Evolutionary conservation across 257 asterid genomes (phyloP), one percentile per base, ranked within the genome.

Genomic region (Solanum paucissectum): DNA sequence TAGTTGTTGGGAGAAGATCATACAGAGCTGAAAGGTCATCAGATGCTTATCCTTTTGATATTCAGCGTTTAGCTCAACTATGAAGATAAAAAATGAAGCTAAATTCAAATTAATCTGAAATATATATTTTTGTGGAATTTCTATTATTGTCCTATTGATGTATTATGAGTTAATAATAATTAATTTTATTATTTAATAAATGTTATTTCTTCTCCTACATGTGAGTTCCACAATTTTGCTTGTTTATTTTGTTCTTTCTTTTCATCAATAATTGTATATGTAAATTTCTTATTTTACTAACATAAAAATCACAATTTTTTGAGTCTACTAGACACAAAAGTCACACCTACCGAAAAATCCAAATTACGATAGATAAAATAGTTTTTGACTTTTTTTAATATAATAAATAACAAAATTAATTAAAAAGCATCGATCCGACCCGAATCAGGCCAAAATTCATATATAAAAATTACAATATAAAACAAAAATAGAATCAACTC

Each of bases 21-120:
- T 97, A 93, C 87, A 82, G 90, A 74, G 98, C 98, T 58, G 90
- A 92, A 83, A 95, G 37, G 90, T 75, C 94, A 9, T 90, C 98
- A 0, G 98, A 97, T 91, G 97, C 98, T 0, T 89, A 97, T 84
- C 99, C 99, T 1, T 87, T 87, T 40, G 99, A 97, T 86, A 97
- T 97, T 86, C 90, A 94, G 14, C 97, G 93, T 23, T 91, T 95
- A 90, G 98, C 98, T 88, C 98, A 93, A 27, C 90, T 93, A 23
- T 94, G 55, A 87, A 81, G 11, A 27, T 27, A 46, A 81, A 11
- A 29, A 18, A 46, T 81, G 85, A 16, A 33, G 9, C 40, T 46
- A 27, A 81, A 25, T 12, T 25, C 21, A 4, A 25, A 42, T 77
- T 23, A 71, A 2, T 71, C 1, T 71, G 77, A 34, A 72, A 72